Base-by-base conservation (phyloP, 225 moss, liverwort and hornwort genomes). In the Sphagnum tenellum region DNA sequence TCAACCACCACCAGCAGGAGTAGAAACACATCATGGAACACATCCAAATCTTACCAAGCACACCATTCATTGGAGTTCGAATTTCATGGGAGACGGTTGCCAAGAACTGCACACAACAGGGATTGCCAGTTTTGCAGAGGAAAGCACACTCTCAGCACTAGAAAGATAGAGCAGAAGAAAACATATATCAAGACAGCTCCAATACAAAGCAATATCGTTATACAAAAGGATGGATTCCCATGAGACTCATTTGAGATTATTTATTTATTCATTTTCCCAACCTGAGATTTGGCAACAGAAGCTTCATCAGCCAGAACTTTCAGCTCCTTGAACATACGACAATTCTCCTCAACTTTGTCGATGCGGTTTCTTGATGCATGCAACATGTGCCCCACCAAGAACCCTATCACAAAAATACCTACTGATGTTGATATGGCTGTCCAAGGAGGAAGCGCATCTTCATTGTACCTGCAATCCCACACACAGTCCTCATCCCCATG, bases 11-110 rank as follows among this genome's bases (percentile, higher is more conserved):
- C n/a, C n/a, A n/a, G n/a, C 29, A 29, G 29, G 29, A 29, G 0
- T 29, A 29, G 29, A 29, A 29, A 52, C 52, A 52, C 52, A 52
- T 52, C 7, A 5, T 52, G 52, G 52, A 52, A 52, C 0, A 52
- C 29, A 1, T 29, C 29, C 29, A 49, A 60, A 44, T 73, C 77
- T 59, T 70, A 86, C 86, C 86, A 70, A 86, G 70, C 63, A 86
- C 86, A 63, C 86, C 86, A 65, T 86, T 86, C 86, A 86, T 86
- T 50, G 86, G 86, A 55, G 86, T 86, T 57, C 86, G 78, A 67
- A 86, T 86, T 52, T 86, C 86, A 66, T 86, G 86, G 2, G 86
- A 86, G 7, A 83, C 86, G 63, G 86, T 86, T 68, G 86, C 86
- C 55, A 86, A 67, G 69, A 83, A 86, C 86, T 86, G 79, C 80